phyloP scores from a whole-genome alignment of 2,329 filamentous ascomycete genomes.

The Arthrobotrys musiformis region DNA sequence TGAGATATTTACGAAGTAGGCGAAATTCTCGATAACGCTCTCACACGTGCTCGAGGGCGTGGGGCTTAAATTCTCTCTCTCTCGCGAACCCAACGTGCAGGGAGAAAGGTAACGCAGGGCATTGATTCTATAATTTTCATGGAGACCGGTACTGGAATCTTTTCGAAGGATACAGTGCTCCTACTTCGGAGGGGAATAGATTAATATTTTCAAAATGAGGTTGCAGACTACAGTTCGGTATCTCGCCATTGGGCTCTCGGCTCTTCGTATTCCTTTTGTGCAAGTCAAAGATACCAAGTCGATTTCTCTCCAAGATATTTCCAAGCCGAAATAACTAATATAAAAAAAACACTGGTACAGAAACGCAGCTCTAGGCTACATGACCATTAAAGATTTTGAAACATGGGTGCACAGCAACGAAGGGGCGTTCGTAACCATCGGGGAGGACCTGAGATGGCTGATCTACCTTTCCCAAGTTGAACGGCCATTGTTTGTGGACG shows the following conservation, averaged over 20 bases:
- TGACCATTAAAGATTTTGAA: background rate
- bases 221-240: background rate
- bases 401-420: constrained; percentile 1
- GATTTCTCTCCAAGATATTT: background rate
- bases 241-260: background rate
- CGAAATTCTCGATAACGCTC: background rate
- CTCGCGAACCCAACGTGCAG: background rate
- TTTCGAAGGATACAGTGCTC: too few relatives aligned
- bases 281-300: background rate
- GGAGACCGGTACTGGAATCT: background rate
- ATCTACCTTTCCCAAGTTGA: background rate
- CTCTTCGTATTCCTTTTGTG: background rate
- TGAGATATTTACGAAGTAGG: background rate
- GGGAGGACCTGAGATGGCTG: constrained; percentile 11
- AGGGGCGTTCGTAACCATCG: background rate
- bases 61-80: background rate
- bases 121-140: background rate
- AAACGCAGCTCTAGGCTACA: background rate
- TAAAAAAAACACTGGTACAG: background rate
- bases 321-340: background rate
- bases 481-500: background rate
- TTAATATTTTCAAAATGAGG: background rate
- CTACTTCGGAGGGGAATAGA: background rate
- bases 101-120: background rate
- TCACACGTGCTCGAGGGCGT: background rate